Base-by-base conservation (phyloP, 306 rosid species). In the Echinosophora koreensis region DNA sequence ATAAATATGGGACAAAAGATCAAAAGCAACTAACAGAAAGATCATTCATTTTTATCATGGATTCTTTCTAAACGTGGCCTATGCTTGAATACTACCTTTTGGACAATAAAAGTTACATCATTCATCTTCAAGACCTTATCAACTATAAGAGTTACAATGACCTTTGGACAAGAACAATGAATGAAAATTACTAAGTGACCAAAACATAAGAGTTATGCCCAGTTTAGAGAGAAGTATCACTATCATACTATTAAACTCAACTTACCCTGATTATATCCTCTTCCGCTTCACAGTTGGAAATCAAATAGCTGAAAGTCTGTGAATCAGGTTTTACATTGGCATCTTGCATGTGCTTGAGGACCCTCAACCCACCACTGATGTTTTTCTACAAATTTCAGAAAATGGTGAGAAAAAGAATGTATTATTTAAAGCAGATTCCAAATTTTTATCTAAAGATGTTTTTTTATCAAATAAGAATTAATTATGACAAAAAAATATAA, bases 301-400 rank as follows among this genome's bases (percentile, higher is more conserved):
- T 86, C 81, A 95, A 78, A 84, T 84, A 76, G 88, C 84, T 69
- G 84, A 82, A 92, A 46, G 98, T 90, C 5, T 30, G 70, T 61
- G 92, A 87, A 92, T 95, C 96, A 81, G 97, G 97, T 47, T 84
- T 69, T 62, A 90, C 71, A 44, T 67, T 56, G 54, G 89, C 92
- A 68, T 66, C 83, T 84, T 80, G 70, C 97, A 92, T 95, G 59
- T 72, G 82, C 87, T 86, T 78, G 55, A 89, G 73, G 82, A 95
- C 91, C 80, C 35, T 84, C 69, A 87, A 59, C 37, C 77, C 98
- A 68, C 73, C 84, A 44, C 38, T 15, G 62, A 64, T 74, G 69
- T 92, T 92, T 77, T 89, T 95, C 98, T 95, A 88, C 89, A 80
- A 73, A 64, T 42, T 69, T 73, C 15, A 62, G 52, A 18, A 34